Percentiles rank a stretch among this genome's conserved stretches.
Conservation (phyloP, 2,329 filamentous ascomycete genomes). For the Pyricularia grisea region DNA sequence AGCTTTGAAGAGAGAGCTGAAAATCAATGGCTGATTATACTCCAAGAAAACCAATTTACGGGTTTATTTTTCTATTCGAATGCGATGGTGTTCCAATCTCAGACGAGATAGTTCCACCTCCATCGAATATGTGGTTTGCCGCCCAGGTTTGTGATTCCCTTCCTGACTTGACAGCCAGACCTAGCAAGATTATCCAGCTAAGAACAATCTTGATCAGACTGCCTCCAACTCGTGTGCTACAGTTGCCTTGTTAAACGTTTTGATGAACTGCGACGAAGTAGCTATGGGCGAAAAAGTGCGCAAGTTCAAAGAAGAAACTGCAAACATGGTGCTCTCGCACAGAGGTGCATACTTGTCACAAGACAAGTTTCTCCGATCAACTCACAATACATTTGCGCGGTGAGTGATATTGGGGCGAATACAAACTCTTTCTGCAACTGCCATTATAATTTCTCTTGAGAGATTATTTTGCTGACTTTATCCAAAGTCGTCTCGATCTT, state of each 20-base stretch:
- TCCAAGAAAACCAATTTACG: constrained; percentile 61
- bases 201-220: constrained; percentile 40
- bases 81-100: constrained; percentile 47
- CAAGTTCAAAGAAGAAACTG: constrained; percentile 65
- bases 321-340: constrained; percentile 56
- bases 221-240: constrained; percentile 81
- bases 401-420: constrained; percentile 19
- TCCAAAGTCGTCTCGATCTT: constrained; percentile 59
- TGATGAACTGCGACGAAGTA: constrained; percentile 69
- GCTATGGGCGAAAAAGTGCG: constrained; percentile 61
- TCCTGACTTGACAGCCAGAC: neutral
- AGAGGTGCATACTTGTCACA: constrained; percentile 68
- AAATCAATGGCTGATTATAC: constrained; percentile 16
- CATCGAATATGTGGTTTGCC: constrained; percentile 75
- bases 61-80: constrained; percentile 82
- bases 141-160: constrained; percentile 56
- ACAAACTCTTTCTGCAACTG: neutral
- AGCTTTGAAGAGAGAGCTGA: constrained; percentile 1
- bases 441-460: neutral
- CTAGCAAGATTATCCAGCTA: neutral
- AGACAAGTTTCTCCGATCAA: constrained; percentile 66
- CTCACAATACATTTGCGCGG: constrained; percentile 84
- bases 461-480: neutral
- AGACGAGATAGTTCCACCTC: constrained; percentile 43
- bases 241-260: constrained; percentile 84